A percentile compares a stretch with the other conserved stretches of the same genome.
These are phyloP conservation scores for Alisma plantagoaquatica DNA, from an alignment of 106 monocot genomes.

Conservation along the genomic window DNA sequence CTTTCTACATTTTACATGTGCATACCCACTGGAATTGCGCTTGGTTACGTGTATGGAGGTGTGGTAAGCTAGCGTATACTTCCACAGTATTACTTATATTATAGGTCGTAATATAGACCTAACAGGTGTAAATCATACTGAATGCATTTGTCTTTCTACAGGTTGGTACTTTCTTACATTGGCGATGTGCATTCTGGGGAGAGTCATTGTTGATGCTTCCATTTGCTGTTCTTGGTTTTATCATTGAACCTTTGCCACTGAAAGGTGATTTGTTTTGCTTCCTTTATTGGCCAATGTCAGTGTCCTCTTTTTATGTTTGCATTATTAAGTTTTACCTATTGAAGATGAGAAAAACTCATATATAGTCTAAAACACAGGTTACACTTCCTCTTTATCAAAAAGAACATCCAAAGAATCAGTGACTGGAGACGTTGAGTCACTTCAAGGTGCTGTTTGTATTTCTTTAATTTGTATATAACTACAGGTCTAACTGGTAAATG, in stretches of 20 bases:
- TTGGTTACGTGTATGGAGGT: conserved; percentile 97
- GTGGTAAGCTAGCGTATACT: conserved; percentile 55
- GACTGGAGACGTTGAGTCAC: too few relatives aligned
- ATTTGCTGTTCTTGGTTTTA: conserved; percentile 89
- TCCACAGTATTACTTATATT: conserved; percentile 1
- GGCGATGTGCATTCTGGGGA: conserved; percentile 88
- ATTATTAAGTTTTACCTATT: too few relatives aligned
- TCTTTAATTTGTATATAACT: too few relatives aligned
- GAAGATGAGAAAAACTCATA: background rate
- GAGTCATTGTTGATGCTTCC: conserved; percentile 97
- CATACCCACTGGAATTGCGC: conserved; percentile 85
- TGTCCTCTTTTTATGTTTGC: too few relatives aligned
- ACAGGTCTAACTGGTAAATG: too few relatives aligned
- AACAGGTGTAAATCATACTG: too few relatives aligned
- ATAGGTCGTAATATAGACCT: too few relatives aligned
- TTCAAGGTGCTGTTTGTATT: conserved; percentile 1
- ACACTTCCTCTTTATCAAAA: conserved; percentile 29
- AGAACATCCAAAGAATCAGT: conserved; percentile 1
- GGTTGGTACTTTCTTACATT: conserved; percentile 77
- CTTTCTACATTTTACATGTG: conserved; percentile 96
- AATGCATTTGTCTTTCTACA: too few relatives aligned
- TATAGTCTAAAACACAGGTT: conserved; percentile 31
- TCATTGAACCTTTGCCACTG: conserved; percentile 69
- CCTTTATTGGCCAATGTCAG: background rate
- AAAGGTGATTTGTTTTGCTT: conserved; percentile 50